phyloP scores from a whole-genome alignment of 441 rosid species.

The Brassica hybrid region DNA sequence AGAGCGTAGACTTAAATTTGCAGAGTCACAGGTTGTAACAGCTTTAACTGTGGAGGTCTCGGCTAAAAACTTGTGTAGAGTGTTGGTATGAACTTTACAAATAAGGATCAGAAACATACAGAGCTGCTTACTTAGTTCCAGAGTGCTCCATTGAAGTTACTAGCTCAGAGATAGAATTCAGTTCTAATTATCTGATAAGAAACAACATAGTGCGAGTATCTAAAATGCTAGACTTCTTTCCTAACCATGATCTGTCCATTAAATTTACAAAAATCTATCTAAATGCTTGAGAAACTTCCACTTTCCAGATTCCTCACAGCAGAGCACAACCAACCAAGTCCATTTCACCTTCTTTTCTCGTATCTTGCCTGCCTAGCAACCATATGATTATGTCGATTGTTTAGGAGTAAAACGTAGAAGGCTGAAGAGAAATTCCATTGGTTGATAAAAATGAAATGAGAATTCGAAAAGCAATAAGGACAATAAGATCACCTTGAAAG shows the following conservation, averaged over 20 bases:
- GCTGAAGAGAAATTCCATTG: not conserved
- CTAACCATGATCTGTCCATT: constrained; percentile 38
- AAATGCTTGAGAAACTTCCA: constrained; percentile 34
- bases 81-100: too few relatives aligned
- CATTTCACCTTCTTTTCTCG: too few relatives aligned
- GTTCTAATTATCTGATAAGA: not conserved
- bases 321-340: constrained; percentile 55
- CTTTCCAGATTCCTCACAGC: constrained; percentile 53
- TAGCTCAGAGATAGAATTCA: constrained; percentile 36
- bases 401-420: constrained; percentile 24
- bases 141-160: too few relatives aligned
- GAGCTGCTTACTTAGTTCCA: constrained; percentile 55
- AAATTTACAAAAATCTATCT: constrained; percentile 49
- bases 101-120: constrained; percentile 56
- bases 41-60: too few relatives aligned
- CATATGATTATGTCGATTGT: constrained; percentile 13
- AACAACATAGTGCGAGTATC: not conserved
- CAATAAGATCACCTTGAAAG: constrained; percentile 57
- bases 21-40: too few relatives aligned
- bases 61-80: too few relatives aligned
- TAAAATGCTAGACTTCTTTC: constrained; percentile 2
- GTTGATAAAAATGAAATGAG: not conserved
- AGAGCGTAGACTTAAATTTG: too few relatives aligned
- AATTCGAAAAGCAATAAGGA: not conserved
- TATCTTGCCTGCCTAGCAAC: too few relatives aligned